Conservation (phyloP, 164 flowering plant genomes). For the Vitis rotundifolia region DNA sequence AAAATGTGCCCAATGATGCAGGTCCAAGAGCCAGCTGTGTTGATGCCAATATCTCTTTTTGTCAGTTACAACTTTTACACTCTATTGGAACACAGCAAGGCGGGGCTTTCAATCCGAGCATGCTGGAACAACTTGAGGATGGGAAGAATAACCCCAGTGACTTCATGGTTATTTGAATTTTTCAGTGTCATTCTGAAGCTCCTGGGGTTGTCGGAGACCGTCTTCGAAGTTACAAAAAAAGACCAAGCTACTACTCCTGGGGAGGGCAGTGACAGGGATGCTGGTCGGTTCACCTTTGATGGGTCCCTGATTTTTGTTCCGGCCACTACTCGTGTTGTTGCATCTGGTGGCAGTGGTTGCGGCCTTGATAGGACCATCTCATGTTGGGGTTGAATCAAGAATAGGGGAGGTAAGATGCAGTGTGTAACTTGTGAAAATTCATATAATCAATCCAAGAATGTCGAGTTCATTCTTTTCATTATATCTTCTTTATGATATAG, state of each 20-base stretch:
- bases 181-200: slow-evolving; percentile 33
- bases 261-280: neutral
- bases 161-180: slow-evolving; percentile 43
- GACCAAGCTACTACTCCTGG: slow-evolving; percentile 14
- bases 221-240: slow-evolving; percentile 50
- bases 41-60: slow-evolving; percentile 13
- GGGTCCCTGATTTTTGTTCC: slow-evolving; percentile 48
- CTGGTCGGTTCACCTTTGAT: slow-evolving; percentile 44
- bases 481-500: no score
- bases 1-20: no score
- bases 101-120: slow-evolving; percentile 25
- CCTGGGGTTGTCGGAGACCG: slow-evolving; percentile 39
- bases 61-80: slow-evolving; percentile 24
- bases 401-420: no score
- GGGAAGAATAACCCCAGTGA: slow-evolving; percentile 27
- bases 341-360: slow-evolving; percentile 32
- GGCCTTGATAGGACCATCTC: slow-evolving; percentile 6
- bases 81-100: slow-evolving; percentile 34
- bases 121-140: slow-evolving; percentile 62
- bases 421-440: no score
- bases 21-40: no score
- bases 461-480: no score
- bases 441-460: no score
- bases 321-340: slow-evolving; percentile 31
- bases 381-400: no score